phyloP scores from a whole-genome alignment of 345 rosid genomes.

The Lepidium didymum region DNA sequence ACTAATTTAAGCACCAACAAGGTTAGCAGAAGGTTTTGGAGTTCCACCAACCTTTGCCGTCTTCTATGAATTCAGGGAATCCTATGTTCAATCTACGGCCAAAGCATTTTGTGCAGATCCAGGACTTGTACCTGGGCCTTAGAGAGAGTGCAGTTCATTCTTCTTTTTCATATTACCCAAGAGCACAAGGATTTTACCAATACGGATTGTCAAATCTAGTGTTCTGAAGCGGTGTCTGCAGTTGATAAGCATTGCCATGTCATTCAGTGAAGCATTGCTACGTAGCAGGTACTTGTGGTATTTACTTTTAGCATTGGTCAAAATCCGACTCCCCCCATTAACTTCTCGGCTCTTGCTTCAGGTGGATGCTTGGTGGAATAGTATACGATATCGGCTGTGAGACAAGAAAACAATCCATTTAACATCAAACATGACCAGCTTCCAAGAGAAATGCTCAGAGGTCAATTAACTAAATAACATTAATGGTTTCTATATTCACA shows the following conservation, averaged over 20 bases:
- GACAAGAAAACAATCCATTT: background rate
- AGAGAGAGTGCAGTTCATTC: background rate
- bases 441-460: background rate
- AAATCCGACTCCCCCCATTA: conserved; percentile 32
- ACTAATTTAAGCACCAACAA: conserved; percentile 6
- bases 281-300: background rate
- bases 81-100: background rate
- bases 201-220: conserved; percentile 2
- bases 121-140: conserved; percentile 10
- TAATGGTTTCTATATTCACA: background rate
- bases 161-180: conserved; percentile 1
- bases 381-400: conserved; percentile 51
- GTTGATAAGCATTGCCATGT: conserved; percentile 1
- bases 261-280: background rate
- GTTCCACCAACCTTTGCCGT: conserved; percentile 3
- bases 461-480: background rate
- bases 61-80: background rate
- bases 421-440: conserved; percentile 7
- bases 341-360: conserved; percentile 91
- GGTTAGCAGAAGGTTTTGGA: conserved; percentile 1
- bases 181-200: background rate
- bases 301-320: conserved; percentile 8
- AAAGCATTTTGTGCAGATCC: background rate
- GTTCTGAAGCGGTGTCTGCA: conserved; percentile 5
- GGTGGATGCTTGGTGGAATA: conserved; percentile 42